Evolutionary conservation across 805 yeast genomes (phyloP).

Genomic region (Sugiyamaella lignohabitans): DNA sequence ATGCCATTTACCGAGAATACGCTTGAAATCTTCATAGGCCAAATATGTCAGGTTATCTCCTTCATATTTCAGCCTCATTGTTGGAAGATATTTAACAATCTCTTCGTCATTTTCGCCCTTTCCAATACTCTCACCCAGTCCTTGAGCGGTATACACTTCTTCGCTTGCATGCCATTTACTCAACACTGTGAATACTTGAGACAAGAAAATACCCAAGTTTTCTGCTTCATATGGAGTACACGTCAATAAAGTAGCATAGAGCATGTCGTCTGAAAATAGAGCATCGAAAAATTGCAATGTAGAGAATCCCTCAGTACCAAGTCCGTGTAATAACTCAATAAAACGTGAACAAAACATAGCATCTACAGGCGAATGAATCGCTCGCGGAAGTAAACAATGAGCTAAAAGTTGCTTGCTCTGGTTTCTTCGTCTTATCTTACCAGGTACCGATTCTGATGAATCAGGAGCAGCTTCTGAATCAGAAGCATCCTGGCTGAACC

Average conservation of each 20-base stretch:
- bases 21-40: conserved; percentile 35
- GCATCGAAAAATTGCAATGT: conserved; percentile 38
- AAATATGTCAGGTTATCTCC: conserved; percentile 19
- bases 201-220: conserved; percentile 68
- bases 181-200: conserved; percentile 45
- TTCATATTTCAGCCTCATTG: conserved; percentile 19
- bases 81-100: conserved; percentile 18
- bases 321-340: conserved; percentile 43
- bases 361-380: conserved; percentile 73
- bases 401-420: conserved; percentile 42
- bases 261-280: conserved; percentile 43
- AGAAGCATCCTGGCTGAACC: conserved; percentile 23
- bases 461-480: conserved; percentile 6
- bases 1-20: conserved; percentile 51
- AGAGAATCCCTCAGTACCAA: conserved; percentile 36
- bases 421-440: conserved; percentile 11
- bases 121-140: conserved; percentile 19
- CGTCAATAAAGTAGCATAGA: conserved; percentile 57
- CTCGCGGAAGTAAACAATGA: conserved; percentile 67
- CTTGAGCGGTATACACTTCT: conserved; percentile 29
- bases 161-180: conserved; percentile 40
- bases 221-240: conserved; percentile 75
- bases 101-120: conserved; percentile 1
- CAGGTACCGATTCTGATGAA: background rate
- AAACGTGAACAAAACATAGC: conserved; percentile 66